A percentile compares a stretch with the other conserved stretches of the same genome.
These are phyloP conservation scores for Hirsutella minnesotensis DNA, from an alignment of 2,329 filamentous ascomycete genomes.

Conservation along the genomic window DNA sequence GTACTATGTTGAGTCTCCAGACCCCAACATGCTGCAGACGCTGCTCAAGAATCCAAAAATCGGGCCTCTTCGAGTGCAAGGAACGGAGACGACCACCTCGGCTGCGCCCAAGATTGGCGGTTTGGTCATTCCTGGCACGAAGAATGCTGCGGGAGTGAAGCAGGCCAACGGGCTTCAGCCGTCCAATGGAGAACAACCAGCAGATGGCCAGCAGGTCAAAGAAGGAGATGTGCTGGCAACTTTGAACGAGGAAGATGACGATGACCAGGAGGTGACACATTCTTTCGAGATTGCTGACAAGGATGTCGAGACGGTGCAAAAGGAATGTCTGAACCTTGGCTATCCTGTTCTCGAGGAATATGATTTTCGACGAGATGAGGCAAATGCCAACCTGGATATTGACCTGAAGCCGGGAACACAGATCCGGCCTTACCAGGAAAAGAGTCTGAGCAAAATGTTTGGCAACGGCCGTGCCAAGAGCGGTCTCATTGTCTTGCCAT, in stretches of 20 bases:
- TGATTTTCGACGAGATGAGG: slow-evolving; percentile 84
- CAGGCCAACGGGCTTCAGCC: slow-evolving; percentile 43
- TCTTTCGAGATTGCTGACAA: slow-evolving; percentile 82
- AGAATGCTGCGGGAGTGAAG: slow-evolving; percentile 78
- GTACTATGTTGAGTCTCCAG: slow-evolving; percentile 87
- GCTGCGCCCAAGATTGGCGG: slow-evolving; percentile 77
- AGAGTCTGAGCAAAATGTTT: slow-evolving; percentile 98
- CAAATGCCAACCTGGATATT: slow-evolving; percentile 86
- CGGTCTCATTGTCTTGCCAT: slow-evolving; percentile 93
- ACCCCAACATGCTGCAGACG: slow-evolving; percentile 74
- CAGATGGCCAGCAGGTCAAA: slow-evolving; percentile 38
- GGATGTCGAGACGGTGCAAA: slow-evolving; percentile 76
- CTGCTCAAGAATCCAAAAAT: slow-evolving; percentile 80
- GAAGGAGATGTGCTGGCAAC: slow-evolving; percentile 61
- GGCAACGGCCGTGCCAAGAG: slow-evolving; percentile 95
- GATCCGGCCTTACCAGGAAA: slow-evolving; percentile 92
- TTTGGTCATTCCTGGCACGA: slow-evolving; percentile 87
- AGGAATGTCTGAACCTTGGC: slow-evolving; percentile 75
- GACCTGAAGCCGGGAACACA: slow-evolving; percentile 81
- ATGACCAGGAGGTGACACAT: slow-evolving; percentile 81
- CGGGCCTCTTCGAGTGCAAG: slow-evolving; percentile 64
- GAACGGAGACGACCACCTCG: slow-evolving; percentile 59
- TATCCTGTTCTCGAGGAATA: slow-evolving; percentile 92
- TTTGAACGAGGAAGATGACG: slow-evolving; percentile 74
- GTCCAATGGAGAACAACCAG: slow-evolving; percentile 21